Base-by-base conservation (phyloP, 169 alveolate genomes). In the Cryptosporidium meleagridis region DNA sequence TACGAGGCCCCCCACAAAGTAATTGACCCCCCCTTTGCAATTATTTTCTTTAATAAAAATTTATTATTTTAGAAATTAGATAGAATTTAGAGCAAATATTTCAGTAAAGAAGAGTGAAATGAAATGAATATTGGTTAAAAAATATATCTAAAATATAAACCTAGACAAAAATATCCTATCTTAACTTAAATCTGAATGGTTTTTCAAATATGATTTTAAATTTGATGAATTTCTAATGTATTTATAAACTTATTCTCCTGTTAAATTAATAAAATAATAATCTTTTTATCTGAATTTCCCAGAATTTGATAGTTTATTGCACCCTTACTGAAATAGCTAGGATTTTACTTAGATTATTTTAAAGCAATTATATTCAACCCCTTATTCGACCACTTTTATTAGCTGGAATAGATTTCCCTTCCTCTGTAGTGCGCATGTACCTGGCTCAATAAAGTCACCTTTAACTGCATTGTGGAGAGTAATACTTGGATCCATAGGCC, bases 381-480 rank as follows among this genome's bases (percentile, higher is more conserved):
- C 29, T 75, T 58, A 75, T 44, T 75, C 86, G 7, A 75, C 86
- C 21, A 75, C 72, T 12, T 75, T 75, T 12, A 75, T 75, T 4
- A 75, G 65, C 18, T 75, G 70, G 44, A 75, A 58, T 14, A 75
- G 55, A 44, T 75, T 85, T 67, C 91, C 93, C 65, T 85, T 86
- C 26, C 95, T 73, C 23, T 91, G 87, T 62, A 92, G 58, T 5
- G 95, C 95, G 55, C 95, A 92, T 33, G 93, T 85, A 33, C 95
- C 95, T 23, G 95, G 95, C 37, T 92, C 95, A 55, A 72, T 68
- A 35, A 68, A 91, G 35, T 86, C 94, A 4, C 95, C 95, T 4
- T 91, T 92, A 31, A 92, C 84, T 23, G 94, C 87, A 68, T 92
- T 92, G 91, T 92, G 95, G 31, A 92, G 69, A 41, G 92, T 93